These are phyloP conservation scores for Chimonanthus praecox DNA, from an alignment of 164 flowering plant species.

Conservation along the genomic window DNA sequence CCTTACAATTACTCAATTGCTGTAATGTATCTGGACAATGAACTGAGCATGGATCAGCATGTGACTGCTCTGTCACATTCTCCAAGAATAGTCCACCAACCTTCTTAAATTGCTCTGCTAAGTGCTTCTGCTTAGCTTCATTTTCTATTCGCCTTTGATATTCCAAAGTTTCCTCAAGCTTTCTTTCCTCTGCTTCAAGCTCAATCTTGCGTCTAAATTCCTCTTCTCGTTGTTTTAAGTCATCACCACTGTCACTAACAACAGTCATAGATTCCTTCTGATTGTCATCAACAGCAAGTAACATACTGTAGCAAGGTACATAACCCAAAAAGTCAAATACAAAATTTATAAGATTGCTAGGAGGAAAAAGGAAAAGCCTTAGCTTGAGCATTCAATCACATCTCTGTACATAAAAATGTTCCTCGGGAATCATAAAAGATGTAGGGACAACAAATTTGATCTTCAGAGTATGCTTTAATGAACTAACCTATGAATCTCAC, in stretches of 20 bases:
- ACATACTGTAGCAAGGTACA: conserved; percentile 37
- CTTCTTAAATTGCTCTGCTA: conserved; percentile 76
- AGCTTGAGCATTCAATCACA: not conserved
- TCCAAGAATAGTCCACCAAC: conserved; percentile 22
- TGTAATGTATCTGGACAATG: conserved; percentile 16
- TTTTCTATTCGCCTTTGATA: conserved; percentile 86
- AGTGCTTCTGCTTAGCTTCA: conserved; percentile 88
- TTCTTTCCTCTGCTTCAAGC: conserved; percentile 94
- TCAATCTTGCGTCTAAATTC: conserved; percentile 64
- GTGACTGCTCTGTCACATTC: conserved; percentile 18
- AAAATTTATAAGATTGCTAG: not conserved
- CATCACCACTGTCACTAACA: conserved; percentile 28
- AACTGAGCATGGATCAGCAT: conserved; percentile 12
- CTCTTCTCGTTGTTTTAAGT: conserved; percentile 49
- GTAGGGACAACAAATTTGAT: too few relatives aligned
- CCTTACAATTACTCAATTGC: conserved; percentile 18
- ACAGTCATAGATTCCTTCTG: conserved; percentile 28
- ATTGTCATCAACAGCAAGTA: conserved; percentile 39
- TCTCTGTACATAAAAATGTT: not conserved
- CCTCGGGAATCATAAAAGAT: too few relatives aligned
- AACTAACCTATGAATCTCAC: too few relatives aligned
- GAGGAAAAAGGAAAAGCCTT: not conserved
- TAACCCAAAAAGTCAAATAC: conserved; percentile 5
- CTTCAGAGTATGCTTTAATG: too few relatives aligned
- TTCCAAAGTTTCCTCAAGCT: conserved; percentile 90